phyloP scores from a whole-genome alignment of 202 grass and related monocot genomes.

The Setaria viridis region DNA sequence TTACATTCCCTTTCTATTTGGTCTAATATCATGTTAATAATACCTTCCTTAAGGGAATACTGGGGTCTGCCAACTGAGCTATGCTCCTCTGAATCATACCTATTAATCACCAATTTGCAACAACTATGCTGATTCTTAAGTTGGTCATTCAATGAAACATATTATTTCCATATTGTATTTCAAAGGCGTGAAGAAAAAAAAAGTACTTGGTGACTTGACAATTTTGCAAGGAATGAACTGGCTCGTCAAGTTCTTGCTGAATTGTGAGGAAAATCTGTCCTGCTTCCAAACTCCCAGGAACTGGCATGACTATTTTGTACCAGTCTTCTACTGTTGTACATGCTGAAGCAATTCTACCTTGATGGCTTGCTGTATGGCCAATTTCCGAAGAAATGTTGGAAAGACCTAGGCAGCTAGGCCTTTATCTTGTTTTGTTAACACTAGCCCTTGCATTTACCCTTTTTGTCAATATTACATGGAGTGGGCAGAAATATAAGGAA shows the following conservation, averaged over 20 bases:
- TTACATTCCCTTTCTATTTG: constrained; percentile 6
- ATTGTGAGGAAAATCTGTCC: background rate
- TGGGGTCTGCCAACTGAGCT: background rate
- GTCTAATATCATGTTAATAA: background rate
- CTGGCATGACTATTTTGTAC: background rate
- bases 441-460: constrained; percentile 23
- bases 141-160: constrained; percentile 8
- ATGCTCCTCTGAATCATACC: constrained; percentile 2
- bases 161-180: constrained; percentile 3
- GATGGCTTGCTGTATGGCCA: background rate
- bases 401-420: background rate
- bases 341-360: constrained; percentile 1
- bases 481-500: background rate
- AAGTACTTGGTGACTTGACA: background rate
- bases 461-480: constrained; percentile 4
- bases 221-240: constrained; percentile 13
- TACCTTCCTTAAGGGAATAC: background rate
- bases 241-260: constrained; percentile 11
- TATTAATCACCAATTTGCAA: background rate
- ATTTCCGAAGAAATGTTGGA: background rate
- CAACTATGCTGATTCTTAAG: constrained; percentile 3
- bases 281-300: background rate
- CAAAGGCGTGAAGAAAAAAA: background rate
- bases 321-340: background rate
- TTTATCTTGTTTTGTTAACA: constrained; percentile 24